A percentile compares a stretch with the other conserved stretches of the same genome.
Evolutionary conservation across 768 basidiomycete species (phyloP).

Genomic region (Suillus brevipes): DNA sequence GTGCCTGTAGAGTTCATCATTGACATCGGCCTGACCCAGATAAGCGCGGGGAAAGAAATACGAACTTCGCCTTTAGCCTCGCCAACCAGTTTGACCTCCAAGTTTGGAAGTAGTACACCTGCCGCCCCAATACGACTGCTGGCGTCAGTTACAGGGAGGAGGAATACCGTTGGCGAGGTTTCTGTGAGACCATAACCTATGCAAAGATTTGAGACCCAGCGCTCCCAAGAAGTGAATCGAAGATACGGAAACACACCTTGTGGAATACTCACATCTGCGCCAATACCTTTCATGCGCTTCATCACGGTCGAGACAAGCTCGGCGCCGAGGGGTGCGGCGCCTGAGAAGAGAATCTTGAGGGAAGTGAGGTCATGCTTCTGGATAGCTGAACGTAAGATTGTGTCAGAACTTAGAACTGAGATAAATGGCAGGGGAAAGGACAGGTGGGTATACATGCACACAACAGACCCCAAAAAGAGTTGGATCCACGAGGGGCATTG

Average conservation of each 20-base stretch:
- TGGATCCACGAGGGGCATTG: background rate
- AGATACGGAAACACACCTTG: conserved; percentile 45
- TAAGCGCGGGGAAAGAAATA: conserved; percentile 2
- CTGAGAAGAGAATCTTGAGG: conserved; percentile 59
- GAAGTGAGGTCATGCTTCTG: conserved; percentile 67
- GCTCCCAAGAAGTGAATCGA: background rate
- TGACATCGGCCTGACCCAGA: background rate
- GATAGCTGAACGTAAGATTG: conserved; percentile 42
- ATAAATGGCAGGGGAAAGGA: background rate
- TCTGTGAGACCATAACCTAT: conserved; percentile 80
- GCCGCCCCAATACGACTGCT: conserved; percentile 60
- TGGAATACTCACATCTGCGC: conserved; percentile 40
- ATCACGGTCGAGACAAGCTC: conserved; percentile 55
- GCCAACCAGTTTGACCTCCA: conserved; percentile 71
- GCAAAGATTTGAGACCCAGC: conserved; percentile 1
- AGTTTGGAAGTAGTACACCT: conserved; percentile 70
- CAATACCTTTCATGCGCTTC: conserved; percentile 40
- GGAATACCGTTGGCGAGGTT: conserved; percentile 70
- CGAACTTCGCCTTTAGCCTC: conserved; percentile 53
- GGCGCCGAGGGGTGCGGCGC: conserved; percentile 78
- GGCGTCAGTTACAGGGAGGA: conserved; percentile 47
- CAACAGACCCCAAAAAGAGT: background rate
- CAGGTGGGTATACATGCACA: background rate
- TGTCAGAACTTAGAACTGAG: conserved; percentile 6
- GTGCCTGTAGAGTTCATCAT: conserved; percentile 16